phyloP scores from a whole-genome alignment of 2,329 filamentous ascomycete species.

The Coniella lustricola region DNA sequence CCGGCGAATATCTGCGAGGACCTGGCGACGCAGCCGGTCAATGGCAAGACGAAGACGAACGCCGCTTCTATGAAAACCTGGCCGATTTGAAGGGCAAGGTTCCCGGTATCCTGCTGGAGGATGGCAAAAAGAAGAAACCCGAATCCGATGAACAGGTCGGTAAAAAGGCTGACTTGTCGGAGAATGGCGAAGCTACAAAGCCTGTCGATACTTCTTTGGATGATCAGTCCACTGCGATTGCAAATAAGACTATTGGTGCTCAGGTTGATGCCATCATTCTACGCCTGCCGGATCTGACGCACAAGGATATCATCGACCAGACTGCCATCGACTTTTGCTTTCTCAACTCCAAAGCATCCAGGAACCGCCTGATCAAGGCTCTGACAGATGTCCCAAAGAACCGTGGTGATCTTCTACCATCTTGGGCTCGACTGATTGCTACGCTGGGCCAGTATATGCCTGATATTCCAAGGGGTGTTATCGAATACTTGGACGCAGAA shows the following conservation, averaged over 20 bases:
- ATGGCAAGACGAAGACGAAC: slow-evolving; percentile 97
- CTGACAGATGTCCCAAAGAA: slow-evolving; percentile 93
- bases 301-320: slow-evolving; percentile 86
- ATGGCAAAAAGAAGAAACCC: slow-evolving; percentile 85
- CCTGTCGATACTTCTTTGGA: slow-evolving; percentile 50
- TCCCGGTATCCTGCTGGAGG: slow-evolving; percentile 85
- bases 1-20: slow-evolving; percentile 84
- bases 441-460: slow-evolving; percentile 91
- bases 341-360: slow-evolving; percentile 93
- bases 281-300: slow-evolving; percentile 83
- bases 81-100: slow-evolving; percentile 95
- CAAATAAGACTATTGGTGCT: slow-evolving; percentile 94
- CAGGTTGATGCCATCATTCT: slow-evolving; percentile 89
- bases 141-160: slow-evolving; percentile 77
- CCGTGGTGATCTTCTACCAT: slow-evolving; percentile 80
- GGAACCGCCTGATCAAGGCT: slow-evolving; percentile 87
- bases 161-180: slow-evolving; percentile 58
- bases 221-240: slow-evolving; percentile 87
- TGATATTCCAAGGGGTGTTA: slow-evolving; percentile 86
- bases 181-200: slow-evolving; percentile 45
- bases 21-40: slow-evolving; percentile 89
- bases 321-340: slow-evolving; percentile 96
- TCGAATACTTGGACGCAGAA: slow-evolving; percentile 89
- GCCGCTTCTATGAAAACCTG: slow-evolving; percentile 95
- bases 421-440: slow-evolving; percentile 87